Evolutionary conservation across 192 early-diverging fungal genomes (phyloP).

Genomic region (Martensiomyces pterosporus): DNA sequence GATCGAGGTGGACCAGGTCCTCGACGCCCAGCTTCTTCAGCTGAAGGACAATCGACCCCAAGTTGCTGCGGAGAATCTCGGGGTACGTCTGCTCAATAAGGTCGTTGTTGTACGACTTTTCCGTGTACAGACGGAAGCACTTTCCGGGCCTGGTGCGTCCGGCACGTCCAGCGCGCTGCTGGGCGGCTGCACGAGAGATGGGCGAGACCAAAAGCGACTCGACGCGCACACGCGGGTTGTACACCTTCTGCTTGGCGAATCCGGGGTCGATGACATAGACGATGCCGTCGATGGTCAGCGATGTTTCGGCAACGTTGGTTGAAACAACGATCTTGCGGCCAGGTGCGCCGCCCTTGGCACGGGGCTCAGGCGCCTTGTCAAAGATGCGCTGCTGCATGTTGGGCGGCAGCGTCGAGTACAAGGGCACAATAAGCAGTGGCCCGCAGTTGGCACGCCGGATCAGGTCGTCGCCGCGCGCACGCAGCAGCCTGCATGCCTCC

Average conservation of each 20-base stretch:
- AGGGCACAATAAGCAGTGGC: conserved; percentile 79
- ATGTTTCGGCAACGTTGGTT: conserved; percentile 98
- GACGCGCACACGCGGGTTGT: conserved; percentile 95
- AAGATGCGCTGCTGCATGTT: conserved; percentile 91
- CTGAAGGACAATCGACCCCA: conserved; percentile 95
- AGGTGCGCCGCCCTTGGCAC: conserved; percentile 69
- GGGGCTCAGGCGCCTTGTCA: conserved; percentile 79
- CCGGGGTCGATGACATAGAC: conserved; percentile 99
- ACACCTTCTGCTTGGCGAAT: conserved; percentile 99
- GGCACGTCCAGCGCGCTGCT: conserved; percentile 97
- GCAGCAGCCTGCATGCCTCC: conserved; percentile 85
- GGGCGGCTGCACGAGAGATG: conserved; percentile 90
- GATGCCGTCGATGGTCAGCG: conserved; percentile 97
- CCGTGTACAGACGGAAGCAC: conserved; percentile 96
- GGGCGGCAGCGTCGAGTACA: conserved; percentile 93
- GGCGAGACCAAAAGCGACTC: conserved; percentile 93
- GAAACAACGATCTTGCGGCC: conserved; percentile 97
- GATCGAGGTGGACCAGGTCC: conserved; percentile 98
- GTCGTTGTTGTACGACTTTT: conserved; percentile 90
- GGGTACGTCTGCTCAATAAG: conserved; percentile 97
- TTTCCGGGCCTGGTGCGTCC: conserved; percentile 98
- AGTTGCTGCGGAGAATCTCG: conserved; percentile 95
- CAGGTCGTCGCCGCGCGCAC: conserved; percentile 69
- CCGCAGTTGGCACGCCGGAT: conserved; percentile 60
- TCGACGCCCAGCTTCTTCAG: conserved; percentile 96